These are phyloP conservation scores for Annona cherimola DNA, from an alignment of 164 flowering plant genomes.

Conservation along the genomic window DNA sequence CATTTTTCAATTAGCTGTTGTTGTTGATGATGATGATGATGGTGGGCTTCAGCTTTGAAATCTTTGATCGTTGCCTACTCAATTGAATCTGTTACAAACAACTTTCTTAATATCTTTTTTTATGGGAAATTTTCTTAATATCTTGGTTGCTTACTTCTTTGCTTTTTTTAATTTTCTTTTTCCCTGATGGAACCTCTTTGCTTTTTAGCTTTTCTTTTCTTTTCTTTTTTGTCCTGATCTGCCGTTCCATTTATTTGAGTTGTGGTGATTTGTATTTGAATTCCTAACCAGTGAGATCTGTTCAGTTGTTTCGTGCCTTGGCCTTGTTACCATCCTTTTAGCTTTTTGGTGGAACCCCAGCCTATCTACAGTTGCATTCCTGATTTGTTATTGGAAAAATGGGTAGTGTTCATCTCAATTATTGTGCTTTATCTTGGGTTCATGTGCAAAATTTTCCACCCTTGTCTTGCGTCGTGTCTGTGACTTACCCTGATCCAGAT, in stretches of 20 bases:
- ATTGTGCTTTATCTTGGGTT: not conserved
- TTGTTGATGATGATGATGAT: not conserved
- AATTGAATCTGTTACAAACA: too few species aligned
- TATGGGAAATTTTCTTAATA: too few species aligned
- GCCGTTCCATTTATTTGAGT: not conserved
- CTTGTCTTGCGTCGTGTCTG: not conserved
- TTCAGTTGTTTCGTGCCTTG: not conserved
- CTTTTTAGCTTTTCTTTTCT: too few species aligned
- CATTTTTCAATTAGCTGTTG: not conserved
- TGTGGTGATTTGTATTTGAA: too few species aligned
- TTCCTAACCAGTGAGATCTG: not conserved
- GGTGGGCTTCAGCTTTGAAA: not conserved
- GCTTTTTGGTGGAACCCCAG: not conserved
- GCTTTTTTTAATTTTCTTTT: too few species aligned
- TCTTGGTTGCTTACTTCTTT: too few species aligned
- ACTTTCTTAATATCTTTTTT: too few species aligned
- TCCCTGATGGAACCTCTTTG: too few species aligned
- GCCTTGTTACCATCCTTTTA: not conserved
- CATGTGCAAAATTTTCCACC: too few species aligned
- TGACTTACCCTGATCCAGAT: not conserved
- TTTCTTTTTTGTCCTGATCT: too few species aligned
- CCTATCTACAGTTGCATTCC: too few species aligned
- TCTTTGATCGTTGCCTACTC: too few species aligned
- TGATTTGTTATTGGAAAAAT: not conserved
- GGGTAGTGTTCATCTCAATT: not conserved